Evolutionary conservation across 441 rosid genomes (phyloP), one percentile per base, ranked within the genome.

Genomic region (Brassica hybrid): DNA sequence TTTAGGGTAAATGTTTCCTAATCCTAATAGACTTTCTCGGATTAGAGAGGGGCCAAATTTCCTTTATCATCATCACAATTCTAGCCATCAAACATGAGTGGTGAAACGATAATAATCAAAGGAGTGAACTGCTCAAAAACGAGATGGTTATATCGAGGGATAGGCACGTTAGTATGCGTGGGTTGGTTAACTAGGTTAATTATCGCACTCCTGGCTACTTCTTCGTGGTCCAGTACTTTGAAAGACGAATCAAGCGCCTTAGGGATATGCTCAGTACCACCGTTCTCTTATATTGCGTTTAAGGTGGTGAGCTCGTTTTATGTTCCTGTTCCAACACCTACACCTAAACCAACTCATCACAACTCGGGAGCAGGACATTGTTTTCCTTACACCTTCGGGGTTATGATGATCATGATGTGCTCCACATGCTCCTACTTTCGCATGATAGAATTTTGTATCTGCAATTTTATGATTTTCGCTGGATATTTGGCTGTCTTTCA

Each of bases 391-490:
- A 11, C 3, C 58, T 10, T 52, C 21, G 58, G 21, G 10, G 21
- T 16, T 16, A 52, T 52, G 58, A 52, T 52, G 58, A 52, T 52
- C 21, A 52, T 2, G 21, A 52, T 52, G 58, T 52, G 58, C 21
- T 52, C 10, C 11, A 1, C 10, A 52, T 52, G 58, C 58, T 16
- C 58, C 21, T 52, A 52, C 58, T 52, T 52, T 52, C 58, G 21
- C 58, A 52, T 52, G 58, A 52, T 52, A 16, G 58, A 52, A 1
- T 52, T 52, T 52, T 52, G 21, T 16, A 16, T 52, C 58, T 52
- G 58, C 21, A 52, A 52, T 52, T 52, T 52, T 52, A 52, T 52
- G 58, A 52, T 52, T 14, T 52, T 7, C 58, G 58, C 58, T 52
- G 58, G 58, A 52, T 52, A 52, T 52, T 52, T 52, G 21, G 58